Evolutionary conservation across 176 grass and related monocot genomes (phyloP), one percentile per base, ranked within the genome.

Genomic region (Bonia amplexicaulis): DNA sequence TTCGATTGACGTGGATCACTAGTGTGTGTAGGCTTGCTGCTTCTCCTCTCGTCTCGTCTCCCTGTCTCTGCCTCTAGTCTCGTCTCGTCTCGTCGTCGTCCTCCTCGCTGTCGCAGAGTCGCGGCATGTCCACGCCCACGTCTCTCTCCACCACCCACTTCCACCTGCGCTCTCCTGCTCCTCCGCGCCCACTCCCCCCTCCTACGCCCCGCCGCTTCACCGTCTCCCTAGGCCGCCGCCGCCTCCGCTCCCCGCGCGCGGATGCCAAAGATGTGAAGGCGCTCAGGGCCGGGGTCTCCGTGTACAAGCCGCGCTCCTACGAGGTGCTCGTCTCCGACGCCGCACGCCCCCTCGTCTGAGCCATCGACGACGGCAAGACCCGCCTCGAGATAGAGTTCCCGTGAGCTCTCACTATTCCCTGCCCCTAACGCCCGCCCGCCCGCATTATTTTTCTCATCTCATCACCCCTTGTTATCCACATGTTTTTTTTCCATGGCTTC

Each of bases 361-460:
- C 96, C 69, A 80, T 98, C 54, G 92, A 89, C 44, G 89, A 90
- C 46, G 89, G 96, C 69, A 90, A 88, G 80, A 93, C 85, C 3
- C 93, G 96, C 60, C 91, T 98, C 80, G 96, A 95, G 89, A 93
- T 95, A 55, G 96, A 98, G 63, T 98, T 98, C 89, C 96, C 96
- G 93, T 98, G 42, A 73, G 89, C 71, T 1, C 71, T 1, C 4
- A 2, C 17, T 4, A 13, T 9, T 1, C 2, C 6, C 39, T 33
- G 6, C 25, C 7, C 23, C 23, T 68, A 54, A 12, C 55, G 19
- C 59, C n/a, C 12, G 6, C 40, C 40, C 33, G 42, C 42, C 45
- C 5, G 8, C 49, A 3, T 7, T 53, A 1, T 4, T 31, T 0
- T 63, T 66, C 19, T 52, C 82, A 3, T 75, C 60, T 86, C 12